Base-by-base conservation (phyloP, 306 rosid genomes). In the Dicorynia guianensis region DNA sequence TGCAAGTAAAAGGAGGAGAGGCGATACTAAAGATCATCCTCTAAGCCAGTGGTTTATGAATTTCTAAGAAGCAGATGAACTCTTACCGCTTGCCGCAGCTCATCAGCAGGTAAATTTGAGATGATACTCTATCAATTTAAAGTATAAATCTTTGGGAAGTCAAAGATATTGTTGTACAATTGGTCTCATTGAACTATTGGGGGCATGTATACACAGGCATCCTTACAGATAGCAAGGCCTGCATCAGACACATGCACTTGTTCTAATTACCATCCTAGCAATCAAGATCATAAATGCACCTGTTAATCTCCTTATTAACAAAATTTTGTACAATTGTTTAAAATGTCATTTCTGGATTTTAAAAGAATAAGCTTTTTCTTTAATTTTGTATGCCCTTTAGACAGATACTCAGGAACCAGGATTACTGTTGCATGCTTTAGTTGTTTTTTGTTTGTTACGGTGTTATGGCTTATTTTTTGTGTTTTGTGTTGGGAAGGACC, bases 51-150 rank as follows among this genome's bases (percentile, higher is more conserved):
- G 89, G 96, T 90, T 91, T 82, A 74, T 58, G 70, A 88, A 88
- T 78, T 89, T 88, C 83, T 93, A 93, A 20, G 97, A 89, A 88
- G 91, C 91, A 77, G 98, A 93, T 84, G 95, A 89, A 69, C 88
- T 93, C 18, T 80, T 87, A 68, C 92, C 86, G 87, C 92, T 89
- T 78, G 97, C 93, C 42, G 91, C 96, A 75, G 96, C 93, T 82
- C 90, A 87, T 34, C 93, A 89, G 69, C 96, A 89, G 96, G 98
- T 89, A 67, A 19, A 35, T 57, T 15, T 67, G 67, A 59, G 46
- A 72, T 44, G 30, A 60, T 56, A 42, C 39, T 58, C 35, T 58
- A 58, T 79, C 58, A 38, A 79, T 62, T 67, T 66, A 9, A 39
- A 57, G 17, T 80, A 56, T 50, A 7, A 62, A 68, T 53, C 17